phyloP scores from a whole-genome alignment of 257 asterid species.

The Przewalskia tangutica region DNA sequence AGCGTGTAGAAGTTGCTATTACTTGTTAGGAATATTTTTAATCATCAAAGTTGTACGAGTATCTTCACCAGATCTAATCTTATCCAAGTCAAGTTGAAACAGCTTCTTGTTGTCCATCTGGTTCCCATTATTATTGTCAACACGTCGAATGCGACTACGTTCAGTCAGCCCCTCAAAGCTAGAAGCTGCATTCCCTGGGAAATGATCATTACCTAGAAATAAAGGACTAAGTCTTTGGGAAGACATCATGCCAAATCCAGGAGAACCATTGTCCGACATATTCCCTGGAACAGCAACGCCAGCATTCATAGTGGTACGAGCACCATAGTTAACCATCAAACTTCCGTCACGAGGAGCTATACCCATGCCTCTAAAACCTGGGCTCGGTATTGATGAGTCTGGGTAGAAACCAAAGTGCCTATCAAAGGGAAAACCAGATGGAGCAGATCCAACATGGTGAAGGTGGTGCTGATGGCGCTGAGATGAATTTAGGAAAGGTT shows the following conservation, averaged over 20 bases:
- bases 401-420: conserved; percentile 31
- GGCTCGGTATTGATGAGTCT: conserved; percentile 24
- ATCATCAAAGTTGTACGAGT: conserved; percentile 68
- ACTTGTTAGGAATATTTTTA: conserved; percentile 86
- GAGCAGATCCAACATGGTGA: conserved; percentile 57
- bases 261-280: conserved; percentile 29
- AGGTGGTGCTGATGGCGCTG: conserved; percentile 14
- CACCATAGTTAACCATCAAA: conserved; percentile 24
- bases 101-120: conserved; percentile 39
- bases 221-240: conserved; percentile 28
- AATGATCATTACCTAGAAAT: conserved; percentile 22
- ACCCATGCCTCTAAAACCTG: conserved; percentile 18
- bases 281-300: conserved; percentile 22
- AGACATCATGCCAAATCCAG: conserved; percentile 33
- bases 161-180: conserved; percentile 34
- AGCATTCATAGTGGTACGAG: conserved; percentile 10
- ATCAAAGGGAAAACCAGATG: conserved; percentile 40
- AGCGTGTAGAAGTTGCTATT: conserved; percentile 6
- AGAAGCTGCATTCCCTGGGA: conserved; percentile 18
- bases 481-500: conserved; percentile 23
- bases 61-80: conserved; percentile 58
- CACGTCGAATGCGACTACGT: conserved; percentile 22
- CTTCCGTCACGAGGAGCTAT: conserved; percentile 16
- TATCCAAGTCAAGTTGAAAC: conserved; percentile 57
- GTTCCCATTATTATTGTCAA: conserved; percentile 28